A percentile compares a stretch with the other conserved stretches of the same genome.
Evolutionary conservation across 192 early-diverging fungal genomes (phyloP).

Genomic region (Rhizoclosmatium globosum): DNA sequence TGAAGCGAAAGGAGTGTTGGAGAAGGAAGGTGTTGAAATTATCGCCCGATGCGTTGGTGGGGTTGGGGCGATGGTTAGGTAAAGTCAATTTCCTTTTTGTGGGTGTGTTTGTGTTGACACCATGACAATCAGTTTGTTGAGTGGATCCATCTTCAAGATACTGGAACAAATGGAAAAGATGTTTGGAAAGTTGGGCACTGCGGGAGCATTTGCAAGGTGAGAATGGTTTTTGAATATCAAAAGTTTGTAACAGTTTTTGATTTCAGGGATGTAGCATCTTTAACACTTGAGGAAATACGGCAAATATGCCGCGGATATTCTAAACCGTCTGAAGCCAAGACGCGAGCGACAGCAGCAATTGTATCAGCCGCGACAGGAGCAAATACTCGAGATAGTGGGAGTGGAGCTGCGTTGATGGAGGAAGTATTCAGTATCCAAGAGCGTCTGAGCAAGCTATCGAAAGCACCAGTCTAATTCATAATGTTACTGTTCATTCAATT

Average conservation of each 20-base stretch:
- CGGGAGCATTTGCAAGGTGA: conserved; percentile 43
- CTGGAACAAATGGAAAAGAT: conserved; percentile 49
- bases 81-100: conserved; percentile 31
- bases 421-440: conserved; percentile 41
- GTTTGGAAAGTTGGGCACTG: conserved; percentile 41
- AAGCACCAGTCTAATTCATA: too few species aligned
- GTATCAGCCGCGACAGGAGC: conserved; percentile 34
- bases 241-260: too few species aligned
- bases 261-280: conserved; percentile 38
- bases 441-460: too few species aligned
- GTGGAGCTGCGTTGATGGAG: conserved; percentile 33
- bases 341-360: conserved; percentile 29
- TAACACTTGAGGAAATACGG: conserved; percentile 31
- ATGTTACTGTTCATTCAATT: too few species aligned
- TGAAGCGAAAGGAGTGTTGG: conserved; percentile 43
- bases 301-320: conserved; percentile 22
- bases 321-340: conserved; percentile 38
- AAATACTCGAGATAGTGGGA: conserved; percentile 13
- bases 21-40: conserved; percentile 43
- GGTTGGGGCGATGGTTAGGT: conserved; percentile 30
- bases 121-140: conserved; percentile 15
- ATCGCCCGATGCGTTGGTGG: conserved; percentile 30
- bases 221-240: not conserved
- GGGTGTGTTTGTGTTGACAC: not conserved
- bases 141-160: conserved; percentile 46